phyloP scores from a whole-genome alignment of 148 eudicot species.

The Chenopodium album region DNA sequence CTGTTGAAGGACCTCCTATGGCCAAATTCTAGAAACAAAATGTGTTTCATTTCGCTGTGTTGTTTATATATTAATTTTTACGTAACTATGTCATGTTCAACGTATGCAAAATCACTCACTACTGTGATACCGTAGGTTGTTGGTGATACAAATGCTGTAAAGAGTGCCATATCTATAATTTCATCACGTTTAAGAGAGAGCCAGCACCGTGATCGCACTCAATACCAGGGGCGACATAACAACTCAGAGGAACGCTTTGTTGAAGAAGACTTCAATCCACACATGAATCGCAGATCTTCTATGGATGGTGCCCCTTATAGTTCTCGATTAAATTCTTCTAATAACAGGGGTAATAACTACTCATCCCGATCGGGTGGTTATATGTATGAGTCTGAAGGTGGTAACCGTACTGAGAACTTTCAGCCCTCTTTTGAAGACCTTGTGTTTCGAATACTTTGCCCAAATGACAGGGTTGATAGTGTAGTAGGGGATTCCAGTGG shows the following conservation, averaged over 20 bases:
- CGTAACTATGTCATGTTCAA: neutral
- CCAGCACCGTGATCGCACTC: slow-evolving; percentile 93
- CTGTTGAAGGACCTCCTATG: neutral
- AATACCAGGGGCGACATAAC: slow-evolving; percentile 55
- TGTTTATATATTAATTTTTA: neutral
- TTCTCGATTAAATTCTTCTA: slow-evolving; percentile 45
- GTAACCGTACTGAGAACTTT: slow-evolving; percentile 43
- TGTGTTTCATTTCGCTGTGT: neutral
- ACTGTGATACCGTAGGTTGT: slow-evolving; percentile 54
- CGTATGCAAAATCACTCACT: slow-evolving; percentile 9
- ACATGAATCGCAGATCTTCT: slow-evolving; percentile 43
- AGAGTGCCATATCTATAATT: slow-evolving; percentile 70
- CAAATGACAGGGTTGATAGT: slow-evolving; percentile 64
- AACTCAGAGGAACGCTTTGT: slow-evolving; percentile 73
- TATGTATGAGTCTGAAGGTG: slow-evolving; percentile 47
- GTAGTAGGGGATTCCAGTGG: slow-evolving; percentile 85
- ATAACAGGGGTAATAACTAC: slow-evolving; percentile 50
- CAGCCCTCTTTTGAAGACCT: slow-evolving; percentile 62
- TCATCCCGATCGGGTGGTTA: slow-evolving; percentile 51
- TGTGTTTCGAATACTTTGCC: slow-evolving; percentile 91
- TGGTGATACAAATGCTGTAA: slow-evolving; percentile 78
- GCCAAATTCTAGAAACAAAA: neutral
- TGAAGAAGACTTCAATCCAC: slow-evolving; percentile 74
- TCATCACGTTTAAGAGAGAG: slow-evolving; percentile 95
- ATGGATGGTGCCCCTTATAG: slow-evolving; percentile 55